Conservation (phyloP, 257 asterid genomes). For the Cordia subcordata region DNA sequence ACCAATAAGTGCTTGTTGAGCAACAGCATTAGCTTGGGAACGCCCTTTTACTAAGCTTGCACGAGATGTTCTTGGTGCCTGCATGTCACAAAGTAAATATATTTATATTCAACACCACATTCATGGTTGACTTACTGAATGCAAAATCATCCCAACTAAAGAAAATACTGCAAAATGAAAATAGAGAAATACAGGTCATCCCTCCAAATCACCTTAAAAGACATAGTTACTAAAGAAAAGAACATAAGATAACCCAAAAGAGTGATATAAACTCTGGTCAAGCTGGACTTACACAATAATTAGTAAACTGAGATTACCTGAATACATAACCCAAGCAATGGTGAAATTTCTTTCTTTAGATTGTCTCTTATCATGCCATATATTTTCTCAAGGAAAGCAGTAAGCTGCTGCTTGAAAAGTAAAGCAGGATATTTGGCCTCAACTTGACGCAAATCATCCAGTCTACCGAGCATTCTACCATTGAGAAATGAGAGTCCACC, state of each 20-base stretch:
- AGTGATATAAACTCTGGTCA: background rate
- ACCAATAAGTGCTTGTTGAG: slow-evolving; percentile 94
- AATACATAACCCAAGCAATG: slow-evolving; percentile 90
- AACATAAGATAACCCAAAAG: background rate
- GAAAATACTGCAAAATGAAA: too few species aligned
- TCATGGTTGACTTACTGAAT: slow-evolving; percentile 1
- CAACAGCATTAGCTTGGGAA: slow-evolving; percentile 91
- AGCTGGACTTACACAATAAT: background rate
- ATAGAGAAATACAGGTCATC: too few species aligned
- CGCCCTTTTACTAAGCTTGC: slow-evolving; percentile 89
- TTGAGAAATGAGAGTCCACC: slow-evolving; percentile 81
- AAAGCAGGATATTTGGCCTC: slow-evolving; percentile 99
- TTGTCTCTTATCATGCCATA: slow-evolving; percentile 96
- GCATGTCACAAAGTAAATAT: slow-evolving; percentile 23
- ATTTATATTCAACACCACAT: background rate
- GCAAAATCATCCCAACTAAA: background rate
- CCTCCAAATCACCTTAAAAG: too few species aligned
- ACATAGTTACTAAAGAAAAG: too few species aligned
- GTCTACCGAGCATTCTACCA: slow-evolving; percentile 79
- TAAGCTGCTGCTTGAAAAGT: slow-evolving; percentile 97
- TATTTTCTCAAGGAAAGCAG: slow-evolving; percentile 98
- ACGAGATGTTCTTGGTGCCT: slow-evolving; percentile 98
- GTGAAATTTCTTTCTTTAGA: slow-evolving; percentile 94
- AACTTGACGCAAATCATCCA: slow-evolving; percentile 94
- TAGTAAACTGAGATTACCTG: slow-evolving; percentile 42